phyloP scores from a whole-genome alignment of 2,329 filamentous ascomycete genomes.

The Fusarium sublunatum region DNA sequence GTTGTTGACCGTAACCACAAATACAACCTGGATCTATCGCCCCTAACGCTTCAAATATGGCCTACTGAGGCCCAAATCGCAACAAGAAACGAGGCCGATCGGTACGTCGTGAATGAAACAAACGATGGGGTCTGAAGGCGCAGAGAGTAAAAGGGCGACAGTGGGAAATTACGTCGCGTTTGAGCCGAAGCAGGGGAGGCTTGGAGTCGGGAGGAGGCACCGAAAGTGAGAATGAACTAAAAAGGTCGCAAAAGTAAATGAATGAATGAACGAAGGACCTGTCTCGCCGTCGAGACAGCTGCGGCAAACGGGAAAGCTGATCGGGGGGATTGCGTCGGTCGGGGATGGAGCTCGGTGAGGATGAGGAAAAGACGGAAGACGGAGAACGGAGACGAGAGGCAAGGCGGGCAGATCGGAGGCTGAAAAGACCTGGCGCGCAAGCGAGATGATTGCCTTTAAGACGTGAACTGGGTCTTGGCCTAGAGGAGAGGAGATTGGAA shows the following conservation, averaged over 20 bases:
- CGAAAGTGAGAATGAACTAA: constrained; percentile 26
- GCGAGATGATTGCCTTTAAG: constrained; percentile 63
- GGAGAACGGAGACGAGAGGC: constrained; percentile 42
- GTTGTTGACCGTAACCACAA: constrained; percentile 36
- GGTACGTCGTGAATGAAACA: constrained; percentile 18
- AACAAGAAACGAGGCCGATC: constrained; percentile 34
- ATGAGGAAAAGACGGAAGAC: constrained; percentile 42
- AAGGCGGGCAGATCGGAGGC: constrained; percentile 57
- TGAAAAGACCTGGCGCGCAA: constrained; percentile 61
- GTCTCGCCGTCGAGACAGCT: constrained; percentile 31
- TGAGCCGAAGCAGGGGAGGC: constrained; percentile 37
- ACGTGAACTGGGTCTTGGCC: constrained; percentile 54
- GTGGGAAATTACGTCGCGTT: constrained; percentile 41
- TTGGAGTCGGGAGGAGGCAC: constrained; percentile 20
- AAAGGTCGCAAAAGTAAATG: constrained; percentile 15
- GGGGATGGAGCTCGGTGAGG: constrained; percentile 47
- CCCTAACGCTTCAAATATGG: constrained; percentile 44
- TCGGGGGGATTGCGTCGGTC: constrained; percentile 45
- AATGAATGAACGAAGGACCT: constrained; percentile 31
- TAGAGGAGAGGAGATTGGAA: constrained; percentile 45
- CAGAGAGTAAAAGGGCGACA: constrained; percentile 30
- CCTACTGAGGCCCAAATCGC: constrained; percentile 42
- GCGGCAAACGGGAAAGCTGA: constrained; percentile 38
- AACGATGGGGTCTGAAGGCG: constrained; percentile 25
- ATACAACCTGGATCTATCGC: constrained; percentile 41